Percentiles rank a stretch among this genome's conserved stretches.
These are phyloP conservation scores for Rhododendron simsii DNA, from an alignment of 148 eudicot species.

Conservation along the genomic window DNA sequence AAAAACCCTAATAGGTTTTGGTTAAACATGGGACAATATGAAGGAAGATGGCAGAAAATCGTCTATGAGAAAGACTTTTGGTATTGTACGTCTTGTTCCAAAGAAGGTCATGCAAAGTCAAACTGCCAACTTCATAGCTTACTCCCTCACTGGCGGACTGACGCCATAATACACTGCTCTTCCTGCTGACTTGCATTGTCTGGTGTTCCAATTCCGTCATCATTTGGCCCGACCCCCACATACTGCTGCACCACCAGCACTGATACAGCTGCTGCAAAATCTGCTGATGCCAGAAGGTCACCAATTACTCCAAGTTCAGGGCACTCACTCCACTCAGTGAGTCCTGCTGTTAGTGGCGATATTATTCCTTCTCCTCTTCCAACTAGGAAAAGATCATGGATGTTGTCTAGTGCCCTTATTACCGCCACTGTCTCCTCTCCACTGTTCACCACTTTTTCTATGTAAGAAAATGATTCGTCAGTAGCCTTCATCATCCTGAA, in stretches of 20 bases:
- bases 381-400: conserved; percentile 24
- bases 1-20: too few species aligned
- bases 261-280: conserved; percentile 26
- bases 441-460: conserved; percentile 18
- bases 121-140: conserved; percentile 17
- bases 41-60: too few species aligned
- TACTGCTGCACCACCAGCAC: conserved; percentile 60
- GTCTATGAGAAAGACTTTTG: too few species aligned
- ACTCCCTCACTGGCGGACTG: not conserved
- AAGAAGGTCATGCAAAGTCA: too few species aligned
- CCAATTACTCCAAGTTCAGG: conserved; percentile 43
- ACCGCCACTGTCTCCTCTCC: conserved; percentile 28
- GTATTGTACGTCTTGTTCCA: too few species aligned
- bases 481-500: conserved; percentile 11
- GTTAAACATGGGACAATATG: too few species aligned
- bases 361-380: conserved; percentile 29
- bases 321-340: conserved; percentile 40
- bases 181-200: not conserved
- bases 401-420: conserved; percentile 15
- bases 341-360: conserved; percentile 29
- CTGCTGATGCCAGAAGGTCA: conserved; percentile 29
- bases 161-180: not conserved
- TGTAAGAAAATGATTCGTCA: conserved; percentile 15
- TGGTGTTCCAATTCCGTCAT: conserved; percentile 9
- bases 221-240: conserved; percentile 10